Evolutionary conservation across 495 filamentous ascomycete genomes (phyloP).

Genomic region (Poronia punctata): DNA sequence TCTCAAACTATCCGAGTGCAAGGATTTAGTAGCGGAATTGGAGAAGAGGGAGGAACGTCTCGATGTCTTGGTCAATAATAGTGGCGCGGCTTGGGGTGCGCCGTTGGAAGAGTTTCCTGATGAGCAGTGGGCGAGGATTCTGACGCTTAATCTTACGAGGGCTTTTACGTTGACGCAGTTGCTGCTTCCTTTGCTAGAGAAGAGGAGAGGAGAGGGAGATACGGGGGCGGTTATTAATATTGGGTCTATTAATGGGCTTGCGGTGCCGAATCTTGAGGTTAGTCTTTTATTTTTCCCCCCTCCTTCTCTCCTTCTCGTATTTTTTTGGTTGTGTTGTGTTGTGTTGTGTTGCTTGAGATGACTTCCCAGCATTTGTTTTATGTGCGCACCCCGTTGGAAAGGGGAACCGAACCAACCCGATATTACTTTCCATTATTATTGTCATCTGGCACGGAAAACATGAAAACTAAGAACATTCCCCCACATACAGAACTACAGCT

Average conservation of each 20-base stretch:
- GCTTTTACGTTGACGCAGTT: conserved; percentile 74
- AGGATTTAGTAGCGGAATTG: conserved; percentile 56
- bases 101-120: conserved; percentile 63
- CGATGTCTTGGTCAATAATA: conserved; percentile 72
- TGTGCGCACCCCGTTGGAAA: no score
- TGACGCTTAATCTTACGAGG: conserved; percentile 72
- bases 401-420: no score
- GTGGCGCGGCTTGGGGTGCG: conserved; percentile 55
- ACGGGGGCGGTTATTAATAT: conserved; percentile 70
- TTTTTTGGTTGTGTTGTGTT: no score
- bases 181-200: conserved; percentile 62
- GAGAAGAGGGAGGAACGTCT: conserved; percentile 56
- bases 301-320: no score
- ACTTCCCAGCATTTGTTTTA: no score
- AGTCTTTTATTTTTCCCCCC: conserved; percentile 26
- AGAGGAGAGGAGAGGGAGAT: conserved; percentile 29
- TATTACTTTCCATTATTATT: conserved; percentile 39
- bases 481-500: conserved; percentile 65
- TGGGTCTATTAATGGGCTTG: conserved; percentile 53
- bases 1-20: conserved; percentile 60
- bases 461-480: no score
- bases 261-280: conserved; percentile 7
- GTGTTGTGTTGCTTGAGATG: no score
- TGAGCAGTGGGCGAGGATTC: conserved; percentile 60
- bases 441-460: no score